Evolutionary conservation across 2,329 filamentous ascomycete species (phyloP).

Genomic region (Pseudogymnoascus sp.): DNA sequence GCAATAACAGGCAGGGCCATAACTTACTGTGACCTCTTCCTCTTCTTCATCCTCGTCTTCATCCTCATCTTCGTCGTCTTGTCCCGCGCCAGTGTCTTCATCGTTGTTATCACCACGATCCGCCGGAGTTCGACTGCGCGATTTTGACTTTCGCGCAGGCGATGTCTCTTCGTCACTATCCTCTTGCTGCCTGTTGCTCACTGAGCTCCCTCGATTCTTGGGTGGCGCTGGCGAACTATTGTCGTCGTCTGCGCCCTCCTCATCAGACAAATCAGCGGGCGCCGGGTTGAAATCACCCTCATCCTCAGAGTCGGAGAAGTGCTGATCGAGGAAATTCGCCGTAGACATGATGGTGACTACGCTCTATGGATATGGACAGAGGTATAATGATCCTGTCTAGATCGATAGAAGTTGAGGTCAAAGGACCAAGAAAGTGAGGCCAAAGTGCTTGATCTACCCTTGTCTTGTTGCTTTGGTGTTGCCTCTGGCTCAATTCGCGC

Average conservation of each 20-base stretch:
- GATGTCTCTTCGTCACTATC: conserved; percentile 38
- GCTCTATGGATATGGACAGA: background rate
- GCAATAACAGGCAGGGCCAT: background rate
- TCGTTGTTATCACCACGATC: conserved; percentile 30
- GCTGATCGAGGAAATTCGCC: conserved; percentile 13
- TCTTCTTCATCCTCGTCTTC: conserved; percentile 55
- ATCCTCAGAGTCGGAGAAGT: conserved; percentile 58
- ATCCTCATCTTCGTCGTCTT: conserved; percentile 44
- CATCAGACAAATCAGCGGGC: conserved; percentile 64
- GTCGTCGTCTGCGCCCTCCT: conserved; percentile 41
- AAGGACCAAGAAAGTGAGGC: conserved; percentile 7
- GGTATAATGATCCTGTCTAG: conserved; percentile 2
- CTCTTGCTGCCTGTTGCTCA: conserved; percentile 30
- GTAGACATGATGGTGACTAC: conserved; percentile 8
- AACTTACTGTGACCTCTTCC: conserved; percentile 46
- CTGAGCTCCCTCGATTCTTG: conserved; percentile 21
- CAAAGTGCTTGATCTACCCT: conserved; percentile 9
- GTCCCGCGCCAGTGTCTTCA: conserved; percentile 42
- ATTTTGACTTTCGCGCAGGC: conserved; percentile 35
- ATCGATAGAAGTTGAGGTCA: conserved; percentile 7
- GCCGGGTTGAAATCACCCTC: conserved; percentile 86
- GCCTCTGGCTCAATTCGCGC: conserved; percentile 4
- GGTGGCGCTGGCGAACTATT: conserved; percentile 20
- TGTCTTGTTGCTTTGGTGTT: conserved; percentile 8
- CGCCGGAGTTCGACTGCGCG: conserved; percentile 27